Conservation (phyloP, 768 basidiomycete genomes). For the Rhodotorula sphaerocarpa region DNA sequence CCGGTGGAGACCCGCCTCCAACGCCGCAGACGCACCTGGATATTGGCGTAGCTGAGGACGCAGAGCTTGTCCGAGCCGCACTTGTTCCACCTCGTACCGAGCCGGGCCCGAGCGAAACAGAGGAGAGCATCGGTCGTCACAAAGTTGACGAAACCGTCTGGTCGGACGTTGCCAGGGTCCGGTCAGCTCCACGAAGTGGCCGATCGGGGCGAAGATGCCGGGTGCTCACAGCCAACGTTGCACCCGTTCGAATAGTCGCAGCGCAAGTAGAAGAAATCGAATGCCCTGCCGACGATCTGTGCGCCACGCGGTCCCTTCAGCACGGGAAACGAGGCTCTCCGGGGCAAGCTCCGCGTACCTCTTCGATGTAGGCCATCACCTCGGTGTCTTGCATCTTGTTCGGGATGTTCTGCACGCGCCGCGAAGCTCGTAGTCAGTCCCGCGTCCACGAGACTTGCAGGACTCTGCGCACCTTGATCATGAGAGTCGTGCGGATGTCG, state of each 20-base stretch:
- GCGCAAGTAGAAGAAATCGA: conserved; percentile 74
- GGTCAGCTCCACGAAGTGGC: no score
- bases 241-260: conserved; percentile 40
- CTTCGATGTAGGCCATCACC: conserved; percentile 35
- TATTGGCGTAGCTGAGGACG: conserved; percentile 83
- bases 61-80: conserved; percentile 83
- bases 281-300: conserved; percentile 63
- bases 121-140: conserved; percentile 69
- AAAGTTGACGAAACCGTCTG: conserved; percentile 70
- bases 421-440: neutral
- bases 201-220: no score
- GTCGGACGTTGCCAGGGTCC: no score
- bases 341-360: conserved; percentile 7
- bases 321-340: no score
- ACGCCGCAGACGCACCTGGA: conserved; percentile 78
- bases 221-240: conserved; percentile 44
- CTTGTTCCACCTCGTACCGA: conserved; percentile 86
- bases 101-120: conserved; percentile 60
- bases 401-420: conserved; percentile 83
- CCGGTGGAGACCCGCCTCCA: no score
- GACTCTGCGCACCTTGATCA: conserved; percentile 20
- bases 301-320: no score
- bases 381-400: conserved; percentile 53
- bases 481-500: conserved; percentile 35
- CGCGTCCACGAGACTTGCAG: neutral